phyloP scores from a whole-genome alignment of 345 rosid species.

The Boechera retrofracta region DNA sequence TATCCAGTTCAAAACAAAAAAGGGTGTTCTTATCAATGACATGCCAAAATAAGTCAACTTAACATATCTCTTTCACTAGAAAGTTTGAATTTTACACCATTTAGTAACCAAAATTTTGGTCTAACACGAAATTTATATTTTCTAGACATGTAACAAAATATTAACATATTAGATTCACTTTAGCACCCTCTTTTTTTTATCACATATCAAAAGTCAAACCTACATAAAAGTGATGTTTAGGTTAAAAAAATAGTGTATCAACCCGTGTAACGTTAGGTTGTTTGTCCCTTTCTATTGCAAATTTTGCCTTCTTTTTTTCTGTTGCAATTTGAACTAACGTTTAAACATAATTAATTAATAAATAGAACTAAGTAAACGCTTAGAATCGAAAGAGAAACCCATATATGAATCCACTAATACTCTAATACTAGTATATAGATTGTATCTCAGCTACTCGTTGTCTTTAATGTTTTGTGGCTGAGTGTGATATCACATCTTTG shows the following conservation, averaged over 20 bases:
- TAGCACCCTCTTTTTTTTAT: not conserved
- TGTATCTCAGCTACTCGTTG: not conserved
- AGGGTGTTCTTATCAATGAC: not conserved
- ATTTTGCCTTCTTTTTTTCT: not conserved
- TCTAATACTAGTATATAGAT: not conserved
- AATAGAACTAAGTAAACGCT: not conserved
- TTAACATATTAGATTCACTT: not conserved
- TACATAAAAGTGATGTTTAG: not conserved
- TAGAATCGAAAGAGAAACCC: not conserved
- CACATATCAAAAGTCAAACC: slow-evolving; percentile 25
- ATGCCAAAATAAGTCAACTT: slow-evolving; percentile 21
- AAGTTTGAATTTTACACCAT: slow-evolving; percentile 3
- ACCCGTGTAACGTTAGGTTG: slow-evolving; percentile 2
- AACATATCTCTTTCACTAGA: slow-evolving; percentile 2
- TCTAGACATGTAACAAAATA: not conserved
- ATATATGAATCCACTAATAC: not conserved
- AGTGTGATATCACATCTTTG: not conserved
- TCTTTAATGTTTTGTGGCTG: not conserved
- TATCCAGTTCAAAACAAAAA: not conserved
- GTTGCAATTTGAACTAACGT: not conserved
- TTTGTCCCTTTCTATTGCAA: slow-evolving; percentile 12
- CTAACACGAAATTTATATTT: not conserved
- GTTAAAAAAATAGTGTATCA: slow-evolving; percentile 14
- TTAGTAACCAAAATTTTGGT: not conserved
- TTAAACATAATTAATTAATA: not conserved